These are phyloP conservation scores for Fusarium nanum DNA, from an alignment of 2,329 filamentous ascomycete species.

Conservation along the genomic window DNA sequence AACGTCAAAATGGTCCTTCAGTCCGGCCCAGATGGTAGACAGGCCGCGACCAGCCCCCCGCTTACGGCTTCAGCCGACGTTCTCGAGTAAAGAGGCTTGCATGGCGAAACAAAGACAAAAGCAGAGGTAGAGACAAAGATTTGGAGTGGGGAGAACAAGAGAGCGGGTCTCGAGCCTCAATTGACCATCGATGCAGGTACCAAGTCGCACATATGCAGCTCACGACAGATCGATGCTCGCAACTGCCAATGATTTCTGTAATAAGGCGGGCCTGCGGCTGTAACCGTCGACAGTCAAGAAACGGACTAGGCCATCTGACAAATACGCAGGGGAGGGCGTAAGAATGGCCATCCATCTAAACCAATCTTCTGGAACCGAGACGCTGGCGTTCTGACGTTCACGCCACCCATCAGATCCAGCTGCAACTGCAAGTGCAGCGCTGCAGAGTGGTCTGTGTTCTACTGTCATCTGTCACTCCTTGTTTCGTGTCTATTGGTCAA, in stretches of 20 bases:
- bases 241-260: conserved; percentile 5
- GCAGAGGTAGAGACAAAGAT: background rate
- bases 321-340: conserved; percentile 9
- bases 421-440: conserved; percentile 5
- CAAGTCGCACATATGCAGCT: conserved; percentile 18
- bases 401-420: conserved; percentile 16
- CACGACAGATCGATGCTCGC: conserved; percentile 13
- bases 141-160: conserved; percentile 11
- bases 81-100: conserved; percentile 33
- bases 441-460: background rate
- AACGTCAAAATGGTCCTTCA: conserved; percentile 9
- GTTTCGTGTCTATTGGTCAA: background rate
- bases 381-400: conserved; percentile 27
- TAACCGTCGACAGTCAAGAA: conserved; percentile 15
- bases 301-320: conserved; percentile 17
- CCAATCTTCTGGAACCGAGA: conserved; percentile 32
- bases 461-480: background rate
- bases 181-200: conserved; percentile 25
- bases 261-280: conserved; percentile 11
- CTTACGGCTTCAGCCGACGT: conserved; percentile 18
- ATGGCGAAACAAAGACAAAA: conserved; percentile 17
- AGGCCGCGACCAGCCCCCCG: conserved; percentile 6
- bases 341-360: conserved; percentile 1
- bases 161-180: conserved; percentile 8
- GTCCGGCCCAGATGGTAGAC: background rate